Percentiles rank a stretch among this genome's conserved stretches.
Evolutionary conservation across 1,284 basidiomycete genomes (phyloP).

Genomic region (Amylostereum areolatum): DNA sequence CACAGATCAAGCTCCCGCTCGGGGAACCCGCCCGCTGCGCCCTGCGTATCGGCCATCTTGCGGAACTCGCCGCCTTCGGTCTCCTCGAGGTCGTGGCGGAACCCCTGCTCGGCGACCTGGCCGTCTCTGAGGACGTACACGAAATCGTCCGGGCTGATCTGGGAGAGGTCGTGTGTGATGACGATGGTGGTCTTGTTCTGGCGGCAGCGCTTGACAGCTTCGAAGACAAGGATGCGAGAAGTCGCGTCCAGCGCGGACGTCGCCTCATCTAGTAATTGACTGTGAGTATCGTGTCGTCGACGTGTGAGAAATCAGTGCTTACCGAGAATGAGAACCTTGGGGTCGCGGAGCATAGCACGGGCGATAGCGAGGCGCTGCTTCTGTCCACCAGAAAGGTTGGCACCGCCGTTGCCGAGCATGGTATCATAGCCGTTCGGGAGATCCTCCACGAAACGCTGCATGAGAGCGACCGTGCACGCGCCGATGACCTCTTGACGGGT

Average conservation of each 20-base stretch:
- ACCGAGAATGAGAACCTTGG: slow-evolving; percentile 90
- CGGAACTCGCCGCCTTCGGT: slow-evolving; percentile 49
- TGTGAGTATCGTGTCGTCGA: slow-evolving; percentile 2
- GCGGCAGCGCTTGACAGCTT: slow-evolving; percentile 83
- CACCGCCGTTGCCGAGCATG: slow-evolving; percentile 65
- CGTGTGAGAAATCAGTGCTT: slow-evolving; percentile 21
- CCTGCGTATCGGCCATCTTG: slow-evolving; percentile 46
- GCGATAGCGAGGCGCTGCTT: slow-evolving; percentile 91
- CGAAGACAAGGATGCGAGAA: slow-evolving; percentile 83
- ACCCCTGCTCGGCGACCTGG: slow-evolving; percentile 84
- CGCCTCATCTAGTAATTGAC: slow-evolving; percentile 74
- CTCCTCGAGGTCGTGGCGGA: slow-evolving; percentile 66
- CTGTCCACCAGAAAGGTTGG: slow-evolving; percentile 88
- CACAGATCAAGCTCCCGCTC: slow-evolving; percentile 24
- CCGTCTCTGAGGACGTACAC: slow-evolving; percentile 90
- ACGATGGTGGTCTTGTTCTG: slow-evolving; percentile 87
- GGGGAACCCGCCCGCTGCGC: slow-evolving; percentile 43
- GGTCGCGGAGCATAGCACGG: slow-evolving; percentile 81
- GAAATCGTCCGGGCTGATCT: slow-evolving; percentile 76
- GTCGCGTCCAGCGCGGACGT: slow-evolving; percentile 93
- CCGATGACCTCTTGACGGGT: slow-evolving; percentile 68
- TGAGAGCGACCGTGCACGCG: slow-evolving; percentile 80
- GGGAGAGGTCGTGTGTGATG: slow-evolving; percentile 93
- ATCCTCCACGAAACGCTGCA: slow-evolving; percentile 84
- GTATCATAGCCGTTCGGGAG: slow-evolving; percentile 91